A percentile compares a stretch with the other conserved stretches of the same genome.
phyloP scores from a whole-genome alignment of 192 early-diverging fungal genomes.

The Umbelopsis vinacea region DNA sequence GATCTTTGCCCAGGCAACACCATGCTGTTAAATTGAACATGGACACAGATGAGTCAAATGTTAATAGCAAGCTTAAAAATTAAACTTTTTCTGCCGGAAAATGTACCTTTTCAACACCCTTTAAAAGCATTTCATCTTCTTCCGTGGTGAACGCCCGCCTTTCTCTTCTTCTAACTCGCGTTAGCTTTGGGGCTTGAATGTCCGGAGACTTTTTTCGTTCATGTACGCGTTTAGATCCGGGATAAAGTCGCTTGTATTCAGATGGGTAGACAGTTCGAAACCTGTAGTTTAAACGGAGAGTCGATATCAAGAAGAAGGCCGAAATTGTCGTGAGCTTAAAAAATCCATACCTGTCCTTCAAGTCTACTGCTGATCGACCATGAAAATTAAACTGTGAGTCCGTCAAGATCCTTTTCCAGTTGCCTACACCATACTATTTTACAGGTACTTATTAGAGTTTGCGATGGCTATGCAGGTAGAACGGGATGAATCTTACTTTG shows the following conservation, averaged over 20 bases:
- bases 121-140: constrained; percentile 21
- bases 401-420: constrained; percentile 29
- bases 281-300: not conserved
- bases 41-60: not conserved
- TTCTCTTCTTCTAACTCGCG: constrained; percentile 23
- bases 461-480: not conserved
- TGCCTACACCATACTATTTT: constrained; percentile 32
- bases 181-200: constrained; percentile 25
- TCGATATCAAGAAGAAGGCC: no score
- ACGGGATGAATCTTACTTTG: constrained; percentile 10
- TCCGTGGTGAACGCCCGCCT: constrained; percentile 21
- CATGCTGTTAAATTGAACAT: constrained; percentile 1
- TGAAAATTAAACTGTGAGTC: constrained; percentile 32
- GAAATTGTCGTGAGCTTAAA: no score
- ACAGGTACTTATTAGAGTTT: not conserved
- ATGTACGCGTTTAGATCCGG: constrained; percentile 21
- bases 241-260: constrained; percentile 33
- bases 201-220: constrained; percentile 25
- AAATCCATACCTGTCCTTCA: constrained; percentile 27
- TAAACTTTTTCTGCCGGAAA: not conserved
- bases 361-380: constrained; percentile 24
- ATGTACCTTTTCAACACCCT: constrained; percentile 22
- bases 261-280: constrained; percentile 30
- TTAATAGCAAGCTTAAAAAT: not conserved
- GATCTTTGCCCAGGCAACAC: constrained; percentile 29